Evolutionary conservation across 202 grass and related monocot species (phyloP), one percentile per base, ranked within the genome.

Genomic region (Elaeis oleifera): DNA sequence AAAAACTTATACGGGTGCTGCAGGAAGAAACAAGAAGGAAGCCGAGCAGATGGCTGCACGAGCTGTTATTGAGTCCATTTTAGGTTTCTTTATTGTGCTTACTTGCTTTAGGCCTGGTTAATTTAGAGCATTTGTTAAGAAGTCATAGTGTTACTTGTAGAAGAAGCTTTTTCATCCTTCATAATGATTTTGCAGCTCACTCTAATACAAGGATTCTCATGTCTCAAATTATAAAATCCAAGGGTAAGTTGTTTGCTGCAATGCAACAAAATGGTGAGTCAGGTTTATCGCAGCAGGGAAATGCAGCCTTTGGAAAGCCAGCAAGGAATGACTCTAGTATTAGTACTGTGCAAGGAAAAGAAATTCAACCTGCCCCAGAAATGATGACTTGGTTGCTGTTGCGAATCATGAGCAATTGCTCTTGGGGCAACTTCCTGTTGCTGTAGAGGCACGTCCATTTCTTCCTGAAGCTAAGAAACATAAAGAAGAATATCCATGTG

Each of bases 31-130:
- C 64, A 89, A 79, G 74, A 89, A 79, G 69, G 73, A 59, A 0
- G 84, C 80, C 5, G 51, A 83, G 65, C 76, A 88, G 27, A 83
- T 66, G 58, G 80, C 72, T 54, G 84, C 76, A 79, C 60, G 50
- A 70, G 39, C 9, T 61, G 73, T 36, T 5, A 24, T 88, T 23
- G 60, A 77, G 53, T 77, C 64, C 36, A 74, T 88, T 64, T 79
- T 83, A 80, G 80, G 84, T 88, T 23, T 31, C 31, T 13, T 44
- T 44, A 44, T 4, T 60, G 2, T 62, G 9, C 7, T 62, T 18
- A 63, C 48, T 44, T 44, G 36, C 7, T 44, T 44, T 9, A 13
- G 2, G 1, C 36, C 11, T 44, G 36, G 36, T 44, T 44, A 44
- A 13, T 44, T 44, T 44, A 44, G 36, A 44, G 8, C 11, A 2